phyloP scores from a whole-genome alignment of 805 yeast species.

The Wickerhamomyces silvicola region DNA sequence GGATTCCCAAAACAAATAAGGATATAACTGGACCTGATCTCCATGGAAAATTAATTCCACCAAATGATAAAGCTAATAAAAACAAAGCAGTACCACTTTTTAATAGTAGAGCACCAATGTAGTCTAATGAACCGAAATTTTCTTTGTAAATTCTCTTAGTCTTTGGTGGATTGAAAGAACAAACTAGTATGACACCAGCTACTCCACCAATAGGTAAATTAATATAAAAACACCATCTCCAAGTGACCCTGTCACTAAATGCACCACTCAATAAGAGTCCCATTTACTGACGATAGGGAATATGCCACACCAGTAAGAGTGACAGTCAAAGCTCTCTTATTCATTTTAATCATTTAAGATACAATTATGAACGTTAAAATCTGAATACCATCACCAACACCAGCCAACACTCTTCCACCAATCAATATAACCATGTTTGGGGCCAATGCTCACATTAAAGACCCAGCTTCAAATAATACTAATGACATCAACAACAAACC shows the following conservation, averaged over 20 bases:
- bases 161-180: conserved; percentile 42
- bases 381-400: too few relatives aligned
- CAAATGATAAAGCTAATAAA: conserved; percentile 46
- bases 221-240: conserved; percentile 76
- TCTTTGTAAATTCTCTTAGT: conserved; percentile 32
- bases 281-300: conserved; percentile 46
- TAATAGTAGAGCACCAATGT: conserved; percentile 39
- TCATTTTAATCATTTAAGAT: conserved; percentile 29
- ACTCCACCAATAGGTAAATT: conserved; percentile 62
- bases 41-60: conserved; percentile 50
- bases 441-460: too few relatives aligned
- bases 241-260: conserved; percentile 48
- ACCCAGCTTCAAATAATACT: conserved; percentile 7
- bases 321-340: conserved; percentile 17
- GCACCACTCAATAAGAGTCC: conserved; percentile 68
- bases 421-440: too few relatives aligned
- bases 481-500: conserved; percentile 37
- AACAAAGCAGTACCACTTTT: conserved; percentile 38
- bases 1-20: conserved; percentile 41
- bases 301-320: conserved; percentile 27
- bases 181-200: conserved; percentile 31
- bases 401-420: too few relatives aligned
- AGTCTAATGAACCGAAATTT: conserved; percentile 41
- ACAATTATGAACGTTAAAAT: too few relatives aligned
- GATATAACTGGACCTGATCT: conserved; percentile 44